These are phyloP conservation scores for thale cress (Arabidopsis thaliana) DNA, from an alignment of 345 rosid genomes.

Conservation along the genomic window DNA sequence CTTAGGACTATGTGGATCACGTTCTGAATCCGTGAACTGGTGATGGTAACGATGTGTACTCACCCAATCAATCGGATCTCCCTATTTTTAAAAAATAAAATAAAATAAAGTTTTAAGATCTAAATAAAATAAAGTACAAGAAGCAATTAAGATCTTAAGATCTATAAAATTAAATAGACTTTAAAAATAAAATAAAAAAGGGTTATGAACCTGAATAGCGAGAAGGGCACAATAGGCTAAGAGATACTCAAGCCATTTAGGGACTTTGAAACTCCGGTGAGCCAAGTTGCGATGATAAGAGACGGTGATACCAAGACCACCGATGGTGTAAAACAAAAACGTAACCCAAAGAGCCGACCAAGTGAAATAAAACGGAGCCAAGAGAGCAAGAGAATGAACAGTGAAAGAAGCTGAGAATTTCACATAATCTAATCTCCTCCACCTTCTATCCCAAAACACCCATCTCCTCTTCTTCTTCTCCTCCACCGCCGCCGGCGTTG, in stretches of 20 bases:
- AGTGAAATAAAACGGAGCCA: constrained; percentile 78
- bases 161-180: not conserved
- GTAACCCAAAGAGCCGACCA: constrained; percentile 78
- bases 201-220: constrained; percentile 66
- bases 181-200: too few species aligned
- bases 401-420: constrained; percentile 56
- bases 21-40: constrained; percentile 78
- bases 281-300: constrained; percentile 78
- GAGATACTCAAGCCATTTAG: constrained; percentile 85
- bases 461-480: constrained; percentile 57
- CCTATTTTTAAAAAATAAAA: constrained; percentile 24
- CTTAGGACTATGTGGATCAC: constrained; percentile 91
- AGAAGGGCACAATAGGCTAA: constrained; percentile 83
- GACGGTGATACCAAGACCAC: constrained; percentile 80
- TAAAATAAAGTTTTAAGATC: not conserved
- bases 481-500: not conserved
- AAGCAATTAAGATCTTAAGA: constrained; percentile 24
- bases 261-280: constrained; percentile 79
- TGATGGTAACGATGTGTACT: constrained; percentile 92
- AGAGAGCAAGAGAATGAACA: constrained; percentile 67
- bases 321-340: constrained; percentile 58
- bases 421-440: constrained; percentile 62
- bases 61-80: constrained; percentile 88
- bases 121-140: not conserved
- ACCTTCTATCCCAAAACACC: constrained; percentile 58